Conservation (phyloP, 305 asterid species). For the Galium porrigens region DNA sequence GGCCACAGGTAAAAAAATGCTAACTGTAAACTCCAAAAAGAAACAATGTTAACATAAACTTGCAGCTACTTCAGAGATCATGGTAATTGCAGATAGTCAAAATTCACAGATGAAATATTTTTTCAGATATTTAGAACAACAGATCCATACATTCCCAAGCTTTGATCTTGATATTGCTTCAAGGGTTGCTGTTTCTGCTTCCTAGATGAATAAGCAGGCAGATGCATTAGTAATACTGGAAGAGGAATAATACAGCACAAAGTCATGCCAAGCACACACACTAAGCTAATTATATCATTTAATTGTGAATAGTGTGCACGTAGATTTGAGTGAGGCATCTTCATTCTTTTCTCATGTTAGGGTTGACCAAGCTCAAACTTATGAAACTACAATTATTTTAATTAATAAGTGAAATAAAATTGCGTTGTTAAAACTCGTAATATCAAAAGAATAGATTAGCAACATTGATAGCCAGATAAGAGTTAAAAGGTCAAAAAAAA, state of each 20-base stretch:
- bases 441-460: background rate
- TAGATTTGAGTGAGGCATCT: background rate
- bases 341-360: background rate
- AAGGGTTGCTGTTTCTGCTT: constrained; percentile 85
- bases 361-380: background rate
- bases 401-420: background rate
- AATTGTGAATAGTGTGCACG: background rate
- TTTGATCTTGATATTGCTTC: constrained; percentile 83
- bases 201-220: constrained; percentile 34
- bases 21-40: background rate
- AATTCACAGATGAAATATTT: background rate
- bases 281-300: background rate
- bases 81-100: background rate
- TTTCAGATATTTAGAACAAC: constrained; percentile 11
- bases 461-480: background rate
- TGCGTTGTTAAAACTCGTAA: background rate
- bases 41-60: background rate
- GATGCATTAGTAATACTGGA: background rate
- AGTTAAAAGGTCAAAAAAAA: background rate
- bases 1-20: background rate
- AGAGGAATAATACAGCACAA: background rate
- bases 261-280: too few species aligned
- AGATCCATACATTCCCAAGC: constrained; percentile 62
- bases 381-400: background rate
- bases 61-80: background rate